These are phyloP conservation scores for Kingdonia uniflora DNA, from an alignment of 164 flowering plant species.

Conservation along the genomic window DNA sequence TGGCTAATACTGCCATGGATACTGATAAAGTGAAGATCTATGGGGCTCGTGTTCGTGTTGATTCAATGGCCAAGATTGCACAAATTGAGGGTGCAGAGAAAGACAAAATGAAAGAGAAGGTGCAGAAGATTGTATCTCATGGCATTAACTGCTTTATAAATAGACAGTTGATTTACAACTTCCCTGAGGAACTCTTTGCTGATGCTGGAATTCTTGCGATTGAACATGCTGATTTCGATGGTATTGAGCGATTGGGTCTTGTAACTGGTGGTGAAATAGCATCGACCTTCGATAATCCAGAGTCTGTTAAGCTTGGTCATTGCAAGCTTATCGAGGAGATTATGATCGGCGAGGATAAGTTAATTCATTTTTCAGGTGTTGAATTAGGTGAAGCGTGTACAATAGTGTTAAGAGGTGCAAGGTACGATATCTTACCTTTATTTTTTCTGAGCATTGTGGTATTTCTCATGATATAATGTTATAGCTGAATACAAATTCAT, in stretches of 20 bases:
- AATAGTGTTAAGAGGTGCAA: constrained; percentile 93
- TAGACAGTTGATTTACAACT: constrained; percentile 93
- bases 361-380: constrained; percentile 96
- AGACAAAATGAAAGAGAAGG: constrained; percentile 94
- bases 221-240: constrained; percentile 99
- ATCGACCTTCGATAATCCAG: constrained; percentile 98
- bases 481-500: too few relatives aligned
- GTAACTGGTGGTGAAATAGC: constrained; percentile 99
- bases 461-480: neutral
- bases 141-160: constrained; percentile 96
- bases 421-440: constrained; percentile 31
- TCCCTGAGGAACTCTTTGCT: constrained; percentile 97
- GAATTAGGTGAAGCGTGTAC: constrained; percentile 99
- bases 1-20: constrained; percentile 99
- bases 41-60: constrained; percentile 98
- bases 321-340: constrained; percentile 98
- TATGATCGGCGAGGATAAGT: constrained; percentile 96
- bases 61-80: constrained; percentile 95
- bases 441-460: neutral
- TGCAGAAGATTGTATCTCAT: constrained; percentile 82
- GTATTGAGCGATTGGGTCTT: constrained; percentile 86
- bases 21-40: constrained; percentile 97
- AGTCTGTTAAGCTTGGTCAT: constrained; percentile 93
- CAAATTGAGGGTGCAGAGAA: constrained; percentile 95
- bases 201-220: constrained; percentile 96